Evolutionary conservation across 2,329 filamentous ascomycete genomes (phyloP), one percentile per base, ranked within the genome.

Genomic region (Penicillium sp.): DNA sequence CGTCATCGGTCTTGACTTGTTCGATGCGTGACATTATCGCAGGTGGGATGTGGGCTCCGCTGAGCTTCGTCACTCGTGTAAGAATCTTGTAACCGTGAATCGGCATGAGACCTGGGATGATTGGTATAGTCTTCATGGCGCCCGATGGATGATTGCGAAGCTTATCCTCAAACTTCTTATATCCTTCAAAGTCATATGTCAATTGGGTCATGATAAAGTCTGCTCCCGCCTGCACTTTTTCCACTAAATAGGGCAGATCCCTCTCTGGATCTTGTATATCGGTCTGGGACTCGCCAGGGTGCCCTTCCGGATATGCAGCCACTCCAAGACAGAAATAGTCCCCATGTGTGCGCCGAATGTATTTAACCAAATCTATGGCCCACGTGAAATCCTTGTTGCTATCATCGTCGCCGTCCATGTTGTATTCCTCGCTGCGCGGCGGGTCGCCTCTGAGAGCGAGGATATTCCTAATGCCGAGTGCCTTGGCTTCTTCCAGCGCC

Each of bases 201-300:
- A 99, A 81, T 73, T 99, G 94, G 0, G 94, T 97, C 90, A 99
- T 96, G 74, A 99, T 89, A 69, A 99, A 99, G 74, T 97, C 92
- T 51, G 92, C 94, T 1, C 94, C 94, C 3, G 94, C 94, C 64
- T 87, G 81, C 0, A 88, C 88, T 80, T 99, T 99, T 63, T 96
- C 91, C 11, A 96, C 84, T 54, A 99, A 79, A 66, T 89, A 96
- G 0, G 92, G 90, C 58, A 99, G 75, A 74, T 99, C 94, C 53
- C 78, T 76, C 55, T 72, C 70, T 0, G 82, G 79, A 63, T 82
- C 81, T 68, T 88, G 85, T 61, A 89, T 83, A 66, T 95, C 90
- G 1, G 93, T 93, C 71, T 95, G 88, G 60, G 87, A 90, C 72
- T 96, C 91, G 68, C 96, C 91, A 5, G 91, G 88, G 71, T 97